Evolutionary conservation across 768 basidiomycete genomes (phyloP).

Genomic region (Suillus decipiens): DNA sequence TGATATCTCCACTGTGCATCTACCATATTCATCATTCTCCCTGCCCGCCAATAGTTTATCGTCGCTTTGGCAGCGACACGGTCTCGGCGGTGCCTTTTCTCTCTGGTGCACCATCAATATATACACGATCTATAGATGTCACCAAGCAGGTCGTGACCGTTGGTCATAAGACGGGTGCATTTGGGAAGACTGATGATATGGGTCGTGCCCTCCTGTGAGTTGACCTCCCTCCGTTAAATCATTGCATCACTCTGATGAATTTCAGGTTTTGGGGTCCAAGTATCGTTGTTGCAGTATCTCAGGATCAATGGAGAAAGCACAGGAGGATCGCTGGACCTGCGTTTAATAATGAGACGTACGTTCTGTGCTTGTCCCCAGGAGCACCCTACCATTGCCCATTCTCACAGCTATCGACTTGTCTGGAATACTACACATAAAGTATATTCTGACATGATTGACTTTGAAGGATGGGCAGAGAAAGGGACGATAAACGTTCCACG

Average conservation of each 20-base stretch:
- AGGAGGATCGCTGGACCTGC: conserved; percentile 24
- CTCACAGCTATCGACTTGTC: conserved; percentile 23
- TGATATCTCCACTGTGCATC: not conserved
- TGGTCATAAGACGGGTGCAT: conserved; percentile 21
- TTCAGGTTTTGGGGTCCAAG: conserved; percentile 23
- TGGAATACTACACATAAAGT: conserved; percentile 22
- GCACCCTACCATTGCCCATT: not conserved
- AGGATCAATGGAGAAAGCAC: conserved; percentile 23
- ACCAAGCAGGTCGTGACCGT: conserved; percentile 20
- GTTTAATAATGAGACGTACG: conserved; percentile 27
- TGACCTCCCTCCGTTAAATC: not conserved
- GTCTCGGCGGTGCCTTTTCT: conserved; percentile 26
- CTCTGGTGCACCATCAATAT: conserved; percentile 19
- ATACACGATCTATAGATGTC: conserved; percentile 25
- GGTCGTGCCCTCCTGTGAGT: conserved; percentile 21
- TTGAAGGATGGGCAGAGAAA: conserved; percentile 23
- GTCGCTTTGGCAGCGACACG: conserved; percentile 20
- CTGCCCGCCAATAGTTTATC: conserved; percentile 19
- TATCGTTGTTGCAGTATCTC: conserved; percentile 13
- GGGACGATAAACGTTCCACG: conserved; percentile 17
- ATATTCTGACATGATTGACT: conserved; percentile 22
- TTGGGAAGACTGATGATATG: conserved; percentile 21
- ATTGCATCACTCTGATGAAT: conserved; percentile 1
- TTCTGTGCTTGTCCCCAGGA: not conserved
- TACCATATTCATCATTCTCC: not conserved